Base-by-base conservation (phyloP, 352 stramenopile genomes). In the Phytophthora citricola region DNA sequence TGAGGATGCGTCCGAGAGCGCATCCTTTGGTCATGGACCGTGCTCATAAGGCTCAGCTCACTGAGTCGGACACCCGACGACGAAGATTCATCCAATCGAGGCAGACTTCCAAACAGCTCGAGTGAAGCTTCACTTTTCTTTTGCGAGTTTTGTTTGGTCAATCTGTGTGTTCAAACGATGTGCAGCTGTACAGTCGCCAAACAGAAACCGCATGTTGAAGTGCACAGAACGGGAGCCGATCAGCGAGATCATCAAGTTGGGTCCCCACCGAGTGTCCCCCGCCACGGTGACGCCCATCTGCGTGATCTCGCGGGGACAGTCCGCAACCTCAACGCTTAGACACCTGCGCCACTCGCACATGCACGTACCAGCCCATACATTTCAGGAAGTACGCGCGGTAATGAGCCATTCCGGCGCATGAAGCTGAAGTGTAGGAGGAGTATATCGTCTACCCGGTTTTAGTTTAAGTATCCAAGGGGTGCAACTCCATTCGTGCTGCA, bases 81-180 rank as follows among this genome's bases (percentile, higher is more conserved):
- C 27, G 27, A 34, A 36, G 20, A 56, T 67, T 55, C 41, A 55
- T 66, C 49, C 32, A 36, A 59, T 50, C 48, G 39, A 45, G 38
- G 50, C 22, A 58, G 46, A 53, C 61, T 54, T 69, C 45, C 51
- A 57, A 62, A 62, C 60, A 48, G 14, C 36, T 20, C 59, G 46
- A 20, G 20, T 58, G 58, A 53, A 52, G 40, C 40, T 12, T 39
- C 46, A 51, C 57, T 58, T 65, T 29, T 29, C 31, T 34, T 34
- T 11, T 17, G 47, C n/a, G 41, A 31, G 44, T 36, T 50, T 24
- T 29, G 47, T 32, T 40, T 43, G 36, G 36, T 15, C 36, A 43
- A 40, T 15, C 11, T 40, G 34, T n/a, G 34, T 34, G 31, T 34
- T 11, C 5, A 11, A 34, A 48, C n/a, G 53, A 44, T 51, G 53